Base-by-base conservation (phyloP, 176 grass and related monocot genomes). In the Triticum dicoccoides region DNA sequence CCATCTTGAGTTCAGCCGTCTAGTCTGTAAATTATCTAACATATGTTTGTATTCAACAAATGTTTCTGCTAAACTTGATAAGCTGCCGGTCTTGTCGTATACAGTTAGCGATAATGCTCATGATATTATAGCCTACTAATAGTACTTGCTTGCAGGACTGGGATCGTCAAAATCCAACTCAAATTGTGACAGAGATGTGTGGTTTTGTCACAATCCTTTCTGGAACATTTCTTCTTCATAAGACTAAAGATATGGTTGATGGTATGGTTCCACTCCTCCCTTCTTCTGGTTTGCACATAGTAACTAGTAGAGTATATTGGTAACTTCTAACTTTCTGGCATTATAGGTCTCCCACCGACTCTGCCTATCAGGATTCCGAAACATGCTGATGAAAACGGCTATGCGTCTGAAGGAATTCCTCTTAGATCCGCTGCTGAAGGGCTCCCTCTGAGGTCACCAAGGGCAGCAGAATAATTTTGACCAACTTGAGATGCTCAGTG, bases 181-280 rank as follows among this genome's bases (percentile, higher is more conserved):
- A 98, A 83, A 98, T 98, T 76, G 93, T 95, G 42, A 98, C 96
- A 13, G 93, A 98, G 86, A 91, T 98, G 88, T 95, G 93, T 80
- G 96, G 93, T 78, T 98, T 98, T 45, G 88, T 95, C 81, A 96
- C 93, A 30, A 98, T 98, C 82, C 91, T 98, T 80, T 91, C 96
- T 45, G 96, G 96, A 52, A 98, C 96, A 12, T 95, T 98, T 91
- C 91, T 98, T 94, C 96, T 98, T 87, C 96, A 98, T 72, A 98
- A 92, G 81, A 98, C 96, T 13, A 98, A 98, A 91, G 96, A 98
- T 82, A 95, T 98, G 91, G 84, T 78, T 75, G 93, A 98, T 89
- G 96, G 96, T 98, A 86, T 65, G 81, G 1, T 79, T 65, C 25
- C 32, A 27, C 25, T 59, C 21, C 33, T 27, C 61, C 15, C 29